Base-by-base conservation (phyloP, 345 rosid genomes). In the Nasturtium officinale region DNA sequence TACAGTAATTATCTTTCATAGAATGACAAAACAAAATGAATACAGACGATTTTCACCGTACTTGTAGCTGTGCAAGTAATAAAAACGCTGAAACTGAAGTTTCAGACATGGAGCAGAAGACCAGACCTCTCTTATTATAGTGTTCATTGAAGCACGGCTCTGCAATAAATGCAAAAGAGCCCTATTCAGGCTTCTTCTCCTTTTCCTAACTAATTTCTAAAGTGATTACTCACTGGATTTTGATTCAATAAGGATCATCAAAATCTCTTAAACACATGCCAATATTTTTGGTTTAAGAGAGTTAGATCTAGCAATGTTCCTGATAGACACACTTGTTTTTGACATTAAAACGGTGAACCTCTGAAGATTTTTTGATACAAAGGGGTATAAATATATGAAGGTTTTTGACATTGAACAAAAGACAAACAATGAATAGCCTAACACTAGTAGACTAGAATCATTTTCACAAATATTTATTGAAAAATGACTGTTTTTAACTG, bases 121-220 rank as follows among this genome's bases (percentile, higher is more conserved):
- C 76, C 72, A 64, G 66, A 71, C 76, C 20, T 38, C 33, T 54
- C 73, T 38, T 51, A 63, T 20, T 76, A 51, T 30, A 45, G 69
- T 62, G 69, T 76, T 76, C 65, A 76, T 11, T 63, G 71, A 69
- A 54, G 53, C 65, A 69, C 71, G 54, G 71, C 52, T 52, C 57
- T 63, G 21, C 54, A 63, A 63, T 70, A 62, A 63, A 69, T 70
- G 79, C 64, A 32, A 20, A 68, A 66, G 43, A 37, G 11, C 21
- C 30, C 40, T 21, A 16, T 17, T 45, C 21, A 37, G 3, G 7
- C 43, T 35, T 72, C 42, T 63, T 33, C 64, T 59, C 20, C 68
- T 64, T 48, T 43, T 17, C 5, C 28, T 38, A 4, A 38, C 8
- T 3, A 23, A 46, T 30, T 37, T 38, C 53, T 37, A 16, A 48